These are phyloP conservation scores for Choiromyces venosus DNA, from an alignment of 495 filamentous ascomycete genomes.

Conservation along the genomic window DNA sequence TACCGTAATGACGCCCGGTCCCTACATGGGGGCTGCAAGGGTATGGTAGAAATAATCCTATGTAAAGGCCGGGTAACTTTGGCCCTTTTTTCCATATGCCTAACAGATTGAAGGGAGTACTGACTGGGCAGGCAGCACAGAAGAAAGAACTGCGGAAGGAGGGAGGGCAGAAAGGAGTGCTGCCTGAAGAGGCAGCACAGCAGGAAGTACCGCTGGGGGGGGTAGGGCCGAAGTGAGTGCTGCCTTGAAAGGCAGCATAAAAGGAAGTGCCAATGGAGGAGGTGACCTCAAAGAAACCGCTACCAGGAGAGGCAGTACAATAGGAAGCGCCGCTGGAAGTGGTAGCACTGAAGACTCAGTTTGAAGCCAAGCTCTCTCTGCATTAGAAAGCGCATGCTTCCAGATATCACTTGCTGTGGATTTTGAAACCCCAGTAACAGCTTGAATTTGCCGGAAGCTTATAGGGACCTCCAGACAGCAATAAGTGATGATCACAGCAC, in stretches of 20 bases:
- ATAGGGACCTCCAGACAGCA: not conserved
- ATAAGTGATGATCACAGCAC: conserved; percentile 3
- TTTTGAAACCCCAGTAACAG: conserved; percentile 1
- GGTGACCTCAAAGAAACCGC: too few species aligned
- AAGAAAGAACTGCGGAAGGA: not conserved
- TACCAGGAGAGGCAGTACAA: not conserved
- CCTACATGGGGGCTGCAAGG: too few species aligned
- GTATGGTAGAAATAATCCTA: too few species aligned
- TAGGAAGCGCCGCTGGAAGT: not conserved
- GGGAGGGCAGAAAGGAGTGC: not conserved
- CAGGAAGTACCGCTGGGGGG: not conserved
- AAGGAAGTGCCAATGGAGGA: not conserved
- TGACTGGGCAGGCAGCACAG: not conserved
- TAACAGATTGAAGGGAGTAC: too few species aligned
- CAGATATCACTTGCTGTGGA: conserved; percentile 13
- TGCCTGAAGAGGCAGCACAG: not conserved
- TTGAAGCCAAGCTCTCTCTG: not conserved
- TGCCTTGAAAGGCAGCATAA: not conserved
- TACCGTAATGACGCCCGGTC: too few species aligned
- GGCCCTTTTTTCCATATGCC: too few species aligned
- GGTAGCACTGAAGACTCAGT: not conserved
- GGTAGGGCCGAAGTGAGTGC: not conserved
- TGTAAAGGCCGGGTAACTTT: too few species aligned
- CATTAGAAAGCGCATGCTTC: not conserved
- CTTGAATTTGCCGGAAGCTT: not conserved